Conservation (phyloP, 2,329 filamentous ascomycete genomes). For the Calonectria ilicicola region DNA sequence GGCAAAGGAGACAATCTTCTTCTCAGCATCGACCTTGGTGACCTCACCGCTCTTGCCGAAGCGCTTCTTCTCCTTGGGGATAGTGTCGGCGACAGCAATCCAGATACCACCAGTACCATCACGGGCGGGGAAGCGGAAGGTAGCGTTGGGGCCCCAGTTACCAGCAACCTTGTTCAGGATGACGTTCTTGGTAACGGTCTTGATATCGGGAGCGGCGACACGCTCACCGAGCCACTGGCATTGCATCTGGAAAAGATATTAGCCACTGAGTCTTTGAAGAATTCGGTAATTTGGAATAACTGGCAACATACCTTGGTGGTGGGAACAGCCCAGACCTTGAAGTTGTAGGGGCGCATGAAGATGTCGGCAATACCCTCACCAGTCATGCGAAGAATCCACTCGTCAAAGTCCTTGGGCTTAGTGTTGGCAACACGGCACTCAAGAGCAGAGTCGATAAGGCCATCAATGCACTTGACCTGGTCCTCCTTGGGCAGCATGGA, state of each 20-base stretch:
- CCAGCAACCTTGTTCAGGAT: conserved; percentile 96
- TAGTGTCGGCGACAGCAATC: conserved; percentile 94
- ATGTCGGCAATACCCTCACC: conserved; percentile 90
- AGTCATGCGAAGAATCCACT: conserved; percentile 96
- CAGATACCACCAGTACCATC: conserved; percentile 99
- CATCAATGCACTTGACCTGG: conserved; percentile 93
- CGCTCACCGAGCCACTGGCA: conserved; percentile 98
- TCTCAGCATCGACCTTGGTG: conserved; percentile 85
- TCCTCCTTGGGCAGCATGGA: conserved; percentile 98
- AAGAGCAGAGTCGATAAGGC: conserved; percentile 93
- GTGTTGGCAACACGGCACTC: conserved; percentile 87
- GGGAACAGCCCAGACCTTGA: conserved; percentile 99
- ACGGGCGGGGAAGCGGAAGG: conserved; percentile 96
- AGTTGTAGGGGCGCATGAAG: conserved; percentile 99
- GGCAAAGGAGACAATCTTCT: conserved; percentile 83
- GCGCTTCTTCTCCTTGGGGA: conserved; percentile 91
- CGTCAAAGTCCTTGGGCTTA: conserved; percentile 97
- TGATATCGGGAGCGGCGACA: conserved; percentile 96
- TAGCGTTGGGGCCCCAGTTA: conserved; percentile 98
- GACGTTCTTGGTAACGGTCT: conserved; percentile 92
- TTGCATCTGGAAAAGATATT: conserved; percentile 81
- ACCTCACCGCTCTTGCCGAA: conserved; percentile 90
- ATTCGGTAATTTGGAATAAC: background rate
- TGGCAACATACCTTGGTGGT: conserved; percentile 82
- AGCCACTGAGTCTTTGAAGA: conserved; percentile 3